phyloP scores from a whole-genome alignment of 768 basidiomycete genomes.

The Pleurotus ostreatus region DNA sequence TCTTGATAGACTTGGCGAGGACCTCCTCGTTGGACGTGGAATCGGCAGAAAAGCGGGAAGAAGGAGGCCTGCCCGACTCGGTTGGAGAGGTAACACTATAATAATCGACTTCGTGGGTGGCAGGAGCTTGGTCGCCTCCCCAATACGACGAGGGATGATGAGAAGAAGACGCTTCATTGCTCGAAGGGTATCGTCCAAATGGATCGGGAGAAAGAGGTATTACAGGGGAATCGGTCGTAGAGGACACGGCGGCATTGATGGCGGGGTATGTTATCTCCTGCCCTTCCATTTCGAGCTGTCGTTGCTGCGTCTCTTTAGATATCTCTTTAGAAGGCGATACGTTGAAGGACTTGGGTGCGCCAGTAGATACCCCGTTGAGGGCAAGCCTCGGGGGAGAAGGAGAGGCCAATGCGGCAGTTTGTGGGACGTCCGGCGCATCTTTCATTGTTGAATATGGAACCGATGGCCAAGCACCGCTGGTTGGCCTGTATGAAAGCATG shows the following conservation, averaged over 20 bases:
- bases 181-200: constrained; percentile 68
- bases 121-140: constrained; percentile 26
- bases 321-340: constrained; percentile 16
- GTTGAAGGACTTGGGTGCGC: constrained; percentile 47
- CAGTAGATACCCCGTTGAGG: constrained; percentile 64
- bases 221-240: constrained; percentile 46
- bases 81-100: not conserved
- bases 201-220: constrained; percentile 86
- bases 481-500: constrained; percentile 4
- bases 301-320: constrained; percentile 42
- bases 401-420: constrained; percentile 19
- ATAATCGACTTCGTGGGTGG: not conserved
- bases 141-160: constrained; percentile 36
- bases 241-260: constrained; percentile 20
- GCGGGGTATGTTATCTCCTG: constrained; percentile 45
- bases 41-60: constrained; percentile 77
- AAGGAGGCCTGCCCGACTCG: constrained; percentile 17
- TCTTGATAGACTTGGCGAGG: constrained; percentile 23
- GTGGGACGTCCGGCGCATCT: constrained; percentile 17
- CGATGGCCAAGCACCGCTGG: constrained; percentile 31
- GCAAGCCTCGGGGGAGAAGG: constrained; percentile 61
- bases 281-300: constrained; percentile 48
- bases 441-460: constrained; percentile 35
- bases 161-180: constrained; percentile 14
- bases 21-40: constrained; percentile 45